Evolutionary conservation across 345 rosid genomes (phyloP), one percentile per base, ranked within the genome.

Genomic region (Cochlearia excelsa): DNA sequence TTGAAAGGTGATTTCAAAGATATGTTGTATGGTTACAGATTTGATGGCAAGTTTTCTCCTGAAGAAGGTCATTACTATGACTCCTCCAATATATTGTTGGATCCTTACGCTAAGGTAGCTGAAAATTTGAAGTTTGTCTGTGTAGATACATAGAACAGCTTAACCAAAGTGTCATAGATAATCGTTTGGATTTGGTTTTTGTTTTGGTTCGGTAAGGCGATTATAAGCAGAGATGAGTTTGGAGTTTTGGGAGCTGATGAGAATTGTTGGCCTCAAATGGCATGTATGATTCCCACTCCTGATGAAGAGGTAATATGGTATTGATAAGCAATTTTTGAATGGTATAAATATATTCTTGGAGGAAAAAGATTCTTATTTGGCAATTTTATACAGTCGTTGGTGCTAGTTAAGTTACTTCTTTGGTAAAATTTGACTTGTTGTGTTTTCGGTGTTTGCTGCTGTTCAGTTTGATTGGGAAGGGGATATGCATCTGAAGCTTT

Each of bases 401-500:
- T 26, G 9, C 4, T 6, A 33, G 31, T 16, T 59, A 29, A 45
- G 45, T 60, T 60, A 27, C 46, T 60, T 49, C 29, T 47, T 60
- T 48, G 26, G 26, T 60, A n/a, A n/a, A 16, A 23, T 37, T 9
- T 27, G 5, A 33, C 5, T 26, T 16, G 23, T 16, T 16, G 23
- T 38, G 5, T 38, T 59, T 16, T 9, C 5, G 23, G 23, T 16
- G 23, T 8, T 63, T 44, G 9, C 11, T 39, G 51, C 9, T 76
- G 48, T 74, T 59, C 83, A 92, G 98, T 86, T 92, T 81, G 95
- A 92, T 61, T 92, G 98, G 98, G 95, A 92, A 66, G 98, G 98
- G 54, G 98, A 92, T 83, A 77, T 88, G 66, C 96, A 81, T 30
- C 73, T 82, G 79, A 83, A 76, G 81, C 66, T 80, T 61, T 82